These are phyloP conservation scores for Tylopilus intermedius DNA, from an alignment of 768 basidiomycete species.

Conservation along the genomic window DNA sequence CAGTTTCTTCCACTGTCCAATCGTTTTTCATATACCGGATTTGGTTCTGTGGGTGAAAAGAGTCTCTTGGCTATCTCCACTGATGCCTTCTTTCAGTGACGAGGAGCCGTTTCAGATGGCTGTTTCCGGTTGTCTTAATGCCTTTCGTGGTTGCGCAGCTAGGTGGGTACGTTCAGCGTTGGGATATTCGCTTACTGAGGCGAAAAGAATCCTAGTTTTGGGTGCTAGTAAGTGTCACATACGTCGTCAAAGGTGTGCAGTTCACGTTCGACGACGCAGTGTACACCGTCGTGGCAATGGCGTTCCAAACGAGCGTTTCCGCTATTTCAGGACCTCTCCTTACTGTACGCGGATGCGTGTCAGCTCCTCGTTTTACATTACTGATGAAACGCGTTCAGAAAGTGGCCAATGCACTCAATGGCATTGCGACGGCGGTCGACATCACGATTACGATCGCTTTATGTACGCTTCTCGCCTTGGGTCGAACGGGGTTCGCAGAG, in stretches of 20 bases:
- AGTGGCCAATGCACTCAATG: slow-evolving; percentile 10
- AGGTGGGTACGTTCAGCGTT: slow-evolving; percentile 4
- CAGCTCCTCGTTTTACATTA: neutral
- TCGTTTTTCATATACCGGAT: slow-evolving; percentile 26
- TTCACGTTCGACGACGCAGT: slow-evolving; percentile 11
- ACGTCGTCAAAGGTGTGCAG: neutral
- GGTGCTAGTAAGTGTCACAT: slow-evolving; percentile 8
- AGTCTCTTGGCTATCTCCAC: neutral
- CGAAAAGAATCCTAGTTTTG: slow-evolving; percentile 9
- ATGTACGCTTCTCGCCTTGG: slow-evolving; percentile 20
- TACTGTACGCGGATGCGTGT: slow-evolving; percentile 7
- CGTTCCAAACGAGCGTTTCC: slow-evolving; percentile 11
- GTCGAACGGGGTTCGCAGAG: slow-evolving; percentile 23
- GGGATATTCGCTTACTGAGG: slow-evolving; percentile 1
- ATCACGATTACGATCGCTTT: slow-evolving; percentile 19
- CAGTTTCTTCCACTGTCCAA: slow-evolving; percentile 19
- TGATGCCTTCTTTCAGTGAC: slow-evolving; percentile 8
- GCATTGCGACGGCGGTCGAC: slow-evolving; percentile 14
- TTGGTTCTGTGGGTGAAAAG: slow-evolving; percentile 17
- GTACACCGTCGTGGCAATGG: slow-evolving; percentile 15
- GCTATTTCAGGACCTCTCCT: slow-evolving; percentile 18
- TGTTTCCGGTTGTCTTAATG: slow-evolving; percentile 13
- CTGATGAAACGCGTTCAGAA: slow-evolving; percentile 12
- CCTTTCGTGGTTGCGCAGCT: slow-evolving; percentile 18
- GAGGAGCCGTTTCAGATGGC: slow-evolving; percentile 15